Evolutionary conservation across 768 basidiomycete species (phyloP).

Genomic region (Rhizopogon vinicolor): DNA sequence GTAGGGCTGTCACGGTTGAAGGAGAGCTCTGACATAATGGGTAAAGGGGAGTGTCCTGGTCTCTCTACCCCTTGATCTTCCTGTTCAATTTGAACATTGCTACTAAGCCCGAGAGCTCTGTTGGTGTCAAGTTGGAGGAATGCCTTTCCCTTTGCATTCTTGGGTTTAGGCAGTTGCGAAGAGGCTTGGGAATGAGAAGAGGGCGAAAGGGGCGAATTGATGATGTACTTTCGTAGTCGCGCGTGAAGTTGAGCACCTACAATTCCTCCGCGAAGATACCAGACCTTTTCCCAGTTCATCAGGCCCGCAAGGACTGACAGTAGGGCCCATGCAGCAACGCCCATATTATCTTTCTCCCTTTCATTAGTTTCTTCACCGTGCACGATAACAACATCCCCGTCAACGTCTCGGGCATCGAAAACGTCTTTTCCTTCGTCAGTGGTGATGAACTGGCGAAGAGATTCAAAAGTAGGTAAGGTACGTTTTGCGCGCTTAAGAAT

Average conservation of each 20-base stretch:
- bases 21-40: constrained; percentile 49
- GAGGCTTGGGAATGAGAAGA: constrained; percentile 6
- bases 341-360: constrained; percentile 51
- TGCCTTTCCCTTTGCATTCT: constrained; percentile 37
- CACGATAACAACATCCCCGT: constrained; percentile 64
- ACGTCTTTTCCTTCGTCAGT: constrained; percentile 63
- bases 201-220: constrained; percentile 13
- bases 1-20: constrained; percentile 35
- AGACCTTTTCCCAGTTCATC: constrained; percentile 47
- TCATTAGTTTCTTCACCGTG: constrained; percentile 78
- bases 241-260: constrained; percentile 56
- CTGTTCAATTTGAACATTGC: not conserved
- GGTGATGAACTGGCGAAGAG: constrained; percentile 77
- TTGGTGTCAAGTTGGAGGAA: constrained; percentile 67
- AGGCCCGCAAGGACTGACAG: constrained; percentile 60
- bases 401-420: constrained; percentile 56
- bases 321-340: constrained; percentile 65
- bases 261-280: constrained; percentile 74
- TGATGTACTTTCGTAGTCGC: constrained; percentile 47
- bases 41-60: constrained; percentile 45
- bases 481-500: constrained; percentile 84
- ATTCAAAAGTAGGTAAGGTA: constrained; percentile 47
- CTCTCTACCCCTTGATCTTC: constrained; percentile 37
- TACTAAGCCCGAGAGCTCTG: constrained; percentile 44
- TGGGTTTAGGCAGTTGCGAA: constrained; percentile 16